phyloP scores from a whole-genome alignment of 1,284 basidiomycete species.

The Erythrobasidium hasegawianum region DNA sequence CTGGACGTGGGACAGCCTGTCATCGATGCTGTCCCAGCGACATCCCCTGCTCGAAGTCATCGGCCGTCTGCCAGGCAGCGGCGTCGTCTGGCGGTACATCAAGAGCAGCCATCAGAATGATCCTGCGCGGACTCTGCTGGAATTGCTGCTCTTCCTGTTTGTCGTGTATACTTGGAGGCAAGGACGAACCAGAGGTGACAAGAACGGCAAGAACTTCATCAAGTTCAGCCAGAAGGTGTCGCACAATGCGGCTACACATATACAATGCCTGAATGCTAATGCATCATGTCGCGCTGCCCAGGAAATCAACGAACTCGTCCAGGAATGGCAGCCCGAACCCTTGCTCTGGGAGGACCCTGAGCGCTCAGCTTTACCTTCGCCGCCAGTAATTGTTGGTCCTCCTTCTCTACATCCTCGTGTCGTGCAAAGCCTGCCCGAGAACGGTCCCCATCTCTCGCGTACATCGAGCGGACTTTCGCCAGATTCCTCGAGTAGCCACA shows the following conservation, averaged over 20 bases:
- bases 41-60: conserved; percentile 39
- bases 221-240: conserved; percentile 82
- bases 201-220: conserved; percentile 83
- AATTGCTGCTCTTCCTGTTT: conserved; percentile 83
- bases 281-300: conserved; percentile 52
- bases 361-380: conserved; percentile 61
- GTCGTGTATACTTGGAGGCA: conserved; percentile 84
- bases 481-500: conserved; percentile 4
- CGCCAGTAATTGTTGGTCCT: conserved; percentile 76
- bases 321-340: conserved; percentile 89
- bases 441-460: conserved; percentile 38
- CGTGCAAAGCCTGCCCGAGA: conserved; percentile 64
- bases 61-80: conserved; percentile 49
- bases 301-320: conserved; percentile 95
- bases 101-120: conserved; percentile 50
- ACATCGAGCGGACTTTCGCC: conserved; percentile 22
- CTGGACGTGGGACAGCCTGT: conserved; percentile 36
- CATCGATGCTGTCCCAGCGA: conserved; percentile 14
- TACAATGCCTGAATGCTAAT: not conserved
- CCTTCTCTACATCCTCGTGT: conserved; percentile 69
- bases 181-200: conserved; percentile 79
- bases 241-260: too few species aligned
- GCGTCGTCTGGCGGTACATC: conserved; percentile 51
- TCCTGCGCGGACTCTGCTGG: conserved; percentile 84
- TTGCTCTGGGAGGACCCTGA: conserved; percentile 62